Evolutionary conservation across 768 basidiomycete species (phyloP), one percentile per base, ranked within the genome.

Genomic region (Leccinellum rugosiceps): DNA sequence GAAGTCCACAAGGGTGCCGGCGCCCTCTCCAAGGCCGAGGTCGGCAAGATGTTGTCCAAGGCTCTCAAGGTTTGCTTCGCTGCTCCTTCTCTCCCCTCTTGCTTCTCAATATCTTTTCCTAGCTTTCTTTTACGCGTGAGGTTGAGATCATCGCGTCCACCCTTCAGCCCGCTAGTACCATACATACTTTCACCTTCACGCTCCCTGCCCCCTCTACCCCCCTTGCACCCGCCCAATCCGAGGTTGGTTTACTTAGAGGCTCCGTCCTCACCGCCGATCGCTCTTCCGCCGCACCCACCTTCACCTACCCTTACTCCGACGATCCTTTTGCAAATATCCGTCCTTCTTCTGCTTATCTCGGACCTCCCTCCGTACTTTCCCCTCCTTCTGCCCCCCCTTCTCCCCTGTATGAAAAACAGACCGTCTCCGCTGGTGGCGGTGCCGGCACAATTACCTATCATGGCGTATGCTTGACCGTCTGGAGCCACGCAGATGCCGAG

Each of bases 71-170:
- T 90, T 57, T 56, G 72, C 65, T 34, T 38, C 6, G 26, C 9
- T 23, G 31, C 31, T 4, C n/a, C 1, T 8, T 21, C 21, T 1
- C n/a, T 49, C 19, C 13, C 3, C 49, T 30, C 57, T 32, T 25
- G 14, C 61, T 52, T n/a, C n/a, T n/a, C n/a, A n/a, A n/a, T 53
- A 58, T 52, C 26, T 0, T 17, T 17, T 49, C 5, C 17, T 41
- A 94, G 92, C 85, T 95, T 46, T 92, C 92, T 8, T 94, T 95
- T 72, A 85, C 91, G 34, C 88, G 90, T 53, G 94, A 96, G 71
- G 90, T 95, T 44, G 93, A 95, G 70, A 88, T 98, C 55, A 90
- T 98, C 68, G 92, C 94, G 14, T 93, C 94, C n/a, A 92, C 93
- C 0, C 81, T 95, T 10, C 92, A 95, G 64, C 95, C 95, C 7